Evolutionary conservation across 2,329 filamentous ascomycete genomes (phyloP), one percentile per base, ranked within the genome.

Genomic region (Iodosphaeria phyllophila): DNA sequence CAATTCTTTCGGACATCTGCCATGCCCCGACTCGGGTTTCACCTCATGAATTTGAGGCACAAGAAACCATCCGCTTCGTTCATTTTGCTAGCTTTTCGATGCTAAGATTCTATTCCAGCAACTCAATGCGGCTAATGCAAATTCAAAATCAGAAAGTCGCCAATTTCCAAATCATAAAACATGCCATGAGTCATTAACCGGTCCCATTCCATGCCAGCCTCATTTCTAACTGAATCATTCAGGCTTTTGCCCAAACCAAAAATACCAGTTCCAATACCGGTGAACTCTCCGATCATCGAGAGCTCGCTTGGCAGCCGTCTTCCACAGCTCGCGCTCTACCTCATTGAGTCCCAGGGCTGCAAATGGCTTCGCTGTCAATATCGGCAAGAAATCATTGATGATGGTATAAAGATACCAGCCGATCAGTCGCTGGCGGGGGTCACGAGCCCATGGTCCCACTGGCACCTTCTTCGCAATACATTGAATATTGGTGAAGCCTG

Each of bases 401-500:
- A 27, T 24, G 8, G 27, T 29, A 15, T 30, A 26, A 18, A 34
- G 23, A 24, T 34, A 36, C n/a, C 26, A 24, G n/a, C 26, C 32
- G 16, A 31, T 22, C 9, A 30, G 18, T 12, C 30, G 18, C 6
- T 30, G 28, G 8, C 26, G 26, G 11, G 21, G 23, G 28, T 32
- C 30, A 14, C 26, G 22, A 11, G 30, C 25, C 30, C 30, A 32
- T 13, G 20, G 26, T 4, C 30, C 30, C 15, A 32, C 24, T 16
- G 30, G 30, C 8, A 32, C 27, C 28, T 32, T 32, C 29, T 33
- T 34, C 25, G 34, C 30, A 27, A 35, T 24, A 22, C 32, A 26
- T 12, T 31, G 29, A 5, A 27, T 17, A 15, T 32, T 26, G 10
- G 20, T 23, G 34, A 60, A 64, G 13, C 60, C 60, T 1, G 48